Evolutionary conservation across 768 basidiomycete genomes (phyloP), one percentile per base, ranked within the genome.

Genomic region (Calocybe cyanea): DNA sequence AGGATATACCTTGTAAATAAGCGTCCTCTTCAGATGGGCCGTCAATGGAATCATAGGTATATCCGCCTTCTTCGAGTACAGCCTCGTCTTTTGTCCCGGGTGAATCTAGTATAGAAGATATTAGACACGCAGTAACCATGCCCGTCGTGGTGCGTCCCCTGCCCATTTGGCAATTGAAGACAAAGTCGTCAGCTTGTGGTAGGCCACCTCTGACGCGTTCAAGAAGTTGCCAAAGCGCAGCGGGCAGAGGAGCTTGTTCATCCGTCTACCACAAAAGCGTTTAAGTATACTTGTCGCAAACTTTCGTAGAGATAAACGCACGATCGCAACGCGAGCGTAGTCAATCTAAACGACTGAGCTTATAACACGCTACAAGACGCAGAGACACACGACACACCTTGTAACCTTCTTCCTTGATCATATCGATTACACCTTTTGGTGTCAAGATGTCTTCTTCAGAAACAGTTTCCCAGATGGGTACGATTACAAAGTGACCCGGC

Each of bases 101-200:
- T 28, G 25, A 11, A 11, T 28, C 25, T 65, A 77, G 69, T 7
- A 79, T 79, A 2, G 81, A 88, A 9, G 92, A 86, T 42, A 96
- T 88, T 19, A 97, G 70, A 45, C 85, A 89, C 0, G 91, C 90
- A 19, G 85, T 83, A 46, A 92, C 80, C 92, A 97, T 98, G 4
- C 96, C 96, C 0, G 93, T 97, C 0, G 96, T 99, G 5, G 96
- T 99, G 31, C 87, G 75, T 13, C 84, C 87, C 45, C 87, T 72
- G 18, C 90, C 90, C 92, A 97, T 95, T 64, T 98, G 96, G 64
- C 96, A 99, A 56, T 98, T 98, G 71, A 96, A 97, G 37, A 92
- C 69, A 55, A 92, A 87, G 54, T 91, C 90, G 3, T 81, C 86
- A 1, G 82, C 78, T 21, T 75, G 69, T 1, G 75, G 65, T 36